Evolutionary conservation across 306 rosid genomes (phyloP), one percentile per base, ranked within the genome.

Genomic region (Carpinus viminea): DNA sequence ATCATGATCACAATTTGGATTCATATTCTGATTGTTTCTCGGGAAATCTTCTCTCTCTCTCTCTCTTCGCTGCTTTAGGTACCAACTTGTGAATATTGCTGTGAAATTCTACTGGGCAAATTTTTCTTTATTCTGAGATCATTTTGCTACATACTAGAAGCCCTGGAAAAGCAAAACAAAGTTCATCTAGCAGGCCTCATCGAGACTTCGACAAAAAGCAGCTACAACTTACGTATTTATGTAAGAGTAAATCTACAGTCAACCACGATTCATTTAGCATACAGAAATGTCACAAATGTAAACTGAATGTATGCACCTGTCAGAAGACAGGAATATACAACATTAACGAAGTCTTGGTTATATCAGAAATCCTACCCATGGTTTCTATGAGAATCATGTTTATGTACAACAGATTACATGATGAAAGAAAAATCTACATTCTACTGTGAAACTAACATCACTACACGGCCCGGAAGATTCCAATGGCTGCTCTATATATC

Each of bases 311-410:
- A 72, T 43, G 77, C 72, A 45, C 78, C 47, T 26, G 70, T 46
- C 61, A 57, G 38, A 64, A 75, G 83, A 80, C 86, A 79, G 57
- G 82, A 80, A 80, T 84, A 70, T 82, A 85, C 79, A 82, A 24
- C 48, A 41, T 84, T 74, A 47, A 68, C 77, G 46, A 70, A 54
- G 69, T 68, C 56, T 72, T 75, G 62, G 53, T 68, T 77, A 69
- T 76, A 80, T 52, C 47, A 62, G 16, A 74, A 74, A 68, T 65
- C 61, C 74, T 78, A 71, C 74, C 62, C 80, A 74, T 70, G 48
- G 46, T 78, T 74, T 53, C 72, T 26, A 47, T 8, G 51, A 69
- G 47, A 46, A 21, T 57, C 78, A 68, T 52, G 59, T 72, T 68
- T 74, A 61, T 71, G 54, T 71, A 80, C 82, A 77, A 57, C 76